Percentiles rank a stretch among this genome's conserved stretches.
phyloP scores from a whole-genome alignment of 352 stramenopile genomes.

The Pythium folliculosum region DNA sequence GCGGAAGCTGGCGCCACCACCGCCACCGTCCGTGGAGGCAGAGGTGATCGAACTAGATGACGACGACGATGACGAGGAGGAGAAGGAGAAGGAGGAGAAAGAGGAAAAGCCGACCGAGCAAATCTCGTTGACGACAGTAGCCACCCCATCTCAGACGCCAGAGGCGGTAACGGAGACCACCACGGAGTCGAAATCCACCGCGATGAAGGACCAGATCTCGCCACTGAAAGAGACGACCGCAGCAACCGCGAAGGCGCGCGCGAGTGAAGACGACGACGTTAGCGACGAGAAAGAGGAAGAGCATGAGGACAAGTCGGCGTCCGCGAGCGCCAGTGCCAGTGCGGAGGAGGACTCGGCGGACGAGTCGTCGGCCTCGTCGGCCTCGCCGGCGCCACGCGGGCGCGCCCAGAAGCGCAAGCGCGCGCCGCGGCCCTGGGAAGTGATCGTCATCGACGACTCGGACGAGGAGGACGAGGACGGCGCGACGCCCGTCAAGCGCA shows the following conservation, averaged over 20 bases:
- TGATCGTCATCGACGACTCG: constrained; percentile 84
- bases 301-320: background rate
- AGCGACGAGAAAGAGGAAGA: constrained; percentile 1
- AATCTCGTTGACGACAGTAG: background rate
- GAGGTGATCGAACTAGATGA: constrained; percentile 24
- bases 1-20: background rate
- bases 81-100: background rate
- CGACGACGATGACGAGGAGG: constrained; percentile 11
- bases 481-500: constrained; percentile 21
- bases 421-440: constrained; percentile 51
- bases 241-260: background rate
- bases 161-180: background rate
- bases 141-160: background rate
- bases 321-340: background rate
- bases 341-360: background rate
- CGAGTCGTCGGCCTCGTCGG: background rate
- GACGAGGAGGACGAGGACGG: constrained; percentile 33
- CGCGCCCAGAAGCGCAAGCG: constrained; percentile 32
- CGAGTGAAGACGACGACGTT: background rate
- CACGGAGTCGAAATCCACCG: background rate
- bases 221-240: background rate
- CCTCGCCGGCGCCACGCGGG: background rate
- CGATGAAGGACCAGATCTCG: background rate
- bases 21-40: background rate
- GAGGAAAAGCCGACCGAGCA: background rate